Base-by-base conservation (phyloP, 108 stramenopile species). In the Cyclotella kingstonii region DNA sequence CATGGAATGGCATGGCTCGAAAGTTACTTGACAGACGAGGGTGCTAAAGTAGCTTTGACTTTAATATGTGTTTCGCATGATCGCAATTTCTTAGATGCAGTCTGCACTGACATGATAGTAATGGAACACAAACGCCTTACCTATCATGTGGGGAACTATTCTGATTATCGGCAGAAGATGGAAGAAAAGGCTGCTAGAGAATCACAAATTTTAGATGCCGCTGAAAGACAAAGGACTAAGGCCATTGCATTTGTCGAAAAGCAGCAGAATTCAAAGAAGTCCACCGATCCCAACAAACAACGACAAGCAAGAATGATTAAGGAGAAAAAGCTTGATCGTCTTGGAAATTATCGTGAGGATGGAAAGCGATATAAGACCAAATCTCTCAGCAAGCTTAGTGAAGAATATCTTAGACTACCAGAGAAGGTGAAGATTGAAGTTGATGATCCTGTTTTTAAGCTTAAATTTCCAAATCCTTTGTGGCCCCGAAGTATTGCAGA, bases 11-110 rank as follows among this genome's bases (percentile, higher is more conserved):
- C 81, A 35, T 96, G 91, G 91, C 56, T 96, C 39, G 84, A 86
- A 49, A 73, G 73, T 7, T 92, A 91, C 73, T 62, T 96, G 60
- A 82, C 76, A 25, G 40, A 42, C 28, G 50, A 63, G 31, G 40
- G 1, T 21, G 56, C 74, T 44, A 52, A 68, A 36, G 63, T 63
- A 23, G 71, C 73, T 29, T 74, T 86, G 10, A 82, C 88, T 25
- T 41, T 84, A 11, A 82, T 97, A 50, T 70, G 87, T 50, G 94
- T 94, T 26, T 95, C 95, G 18, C 95, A 98, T 68, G 97, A 98
- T 67, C 74, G 90, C 31, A 61, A 54, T 22, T 93, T 96, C 62
- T 75, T 98, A 51, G 92, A 96, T 68, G 82, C 87, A 40, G 83
- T 93, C 46, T 84, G 83, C 50, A 82, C 82, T 10, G 82, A 83